Evolutionary conservation across 495 filamentous ascomycete species (phyloP).

Genomic region (Aspergillus nanangensis): DNA sequence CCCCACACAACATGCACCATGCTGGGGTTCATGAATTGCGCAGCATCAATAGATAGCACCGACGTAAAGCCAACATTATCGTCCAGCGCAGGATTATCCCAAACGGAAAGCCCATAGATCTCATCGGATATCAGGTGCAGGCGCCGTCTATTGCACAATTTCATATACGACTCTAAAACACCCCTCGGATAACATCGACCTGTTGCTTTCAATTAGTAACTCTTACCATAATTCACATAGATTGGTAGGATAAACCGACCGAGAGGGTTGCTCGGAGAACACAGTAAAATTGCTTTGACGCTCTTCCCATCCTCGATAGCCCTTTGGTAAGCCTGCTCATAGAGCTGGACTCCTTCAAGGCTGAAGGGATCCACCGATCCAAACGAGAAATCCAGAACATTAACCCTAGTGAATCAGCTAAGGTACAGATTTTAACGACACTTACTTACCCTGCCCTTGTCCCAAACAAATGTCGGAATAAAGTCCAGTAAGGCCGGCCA

Average conservation of each 20-base stretch:
- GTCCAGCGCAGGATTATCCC: conserved; percentile 16
- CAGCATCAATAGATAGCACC: conserved; percentile 30
- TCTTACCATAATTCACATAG: not conserved
- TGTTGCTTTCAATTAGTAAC: not conserved
- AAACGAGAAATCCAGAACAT: conserved; percentile 30
- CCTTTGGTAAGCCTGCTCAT: conserved; percentile 18
- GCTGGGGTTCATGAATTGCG: conserved; percentile 30
- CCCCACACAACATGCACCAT: conserved; percentile 32
- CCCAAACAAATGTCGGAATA: conserved; percentile 14
- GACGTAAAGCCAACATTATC: conserved; percentile 31
- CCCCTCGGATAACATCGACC: conserved; percentile 37
- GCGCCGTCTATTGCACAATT: conserved; percentile 32
- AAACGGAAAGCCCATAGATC: conserved; percentile 45
- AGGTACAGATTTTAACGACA: not conserved
- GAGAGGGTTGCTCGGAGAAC: conserved; percentile 51
- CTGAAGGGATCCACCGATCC: conserved; percentile 36
- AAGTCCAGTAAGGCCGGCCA: conserved; percentile 23
- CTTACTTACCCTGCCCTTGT: not conserved
- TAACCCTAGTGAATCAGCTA: conserved; percentile 15
- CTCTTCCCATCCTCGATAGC: conserved; percentile 15
- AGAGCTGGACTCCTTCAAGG: conserved; percentile 23
- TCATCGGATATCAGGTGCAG: conserved; percentile 51
- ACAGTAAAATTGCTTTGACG: conserved; percentile 43
- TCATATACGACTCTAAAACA: conserved; percentile 21
- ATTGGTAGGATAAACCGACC: no score